Base-by-base conservation (phyloP, 164 flowering plant species). In the Umbellularia californica region DNA sequence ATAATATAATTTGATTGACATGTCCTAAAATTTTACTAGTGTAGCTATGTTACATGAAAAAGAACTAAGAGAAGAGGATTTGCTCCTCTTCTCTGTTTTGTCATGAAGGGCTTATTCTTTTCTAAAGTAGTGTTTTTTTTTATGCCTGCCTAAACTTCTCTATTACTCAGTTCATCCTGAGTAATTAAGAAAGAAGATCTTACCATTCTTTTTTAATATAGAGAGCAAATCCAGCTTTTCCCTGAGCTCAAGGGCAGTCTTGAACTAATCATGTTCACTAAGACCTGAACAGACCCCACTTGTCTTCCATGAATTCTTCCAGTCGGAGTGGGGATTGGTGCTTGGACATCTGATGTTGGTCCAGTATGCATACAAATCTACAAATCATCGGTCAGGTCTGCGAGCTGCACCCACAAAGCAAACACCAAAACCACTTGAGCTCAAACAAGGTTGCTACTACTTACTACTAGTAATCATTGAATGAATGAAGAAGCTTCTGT, bases 271-370 rank as follows among this genome's bases (percentile, higher is more conserved):
- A 60, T 68, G 67, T 55, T 74, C 65, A 11, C 65, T 68, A n/a
- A 74, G 71, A 17, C 65, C 71, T 12, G 65, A 15, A 27, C 72
- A 74, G 3, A 68, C 77, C 14, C 77, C 77, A 22, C 55, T 68
- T 1, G 51, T 68, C 23, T 52, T 68, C 77, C 77, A 75, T 4
- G 52, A 15, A 6, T 50, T 69, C 50, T 17, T 60, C 77, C 77
- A 75, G 35, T 23, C 6, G 9, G 51, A 11, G 19, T 14, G 25
- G 0, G 58, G 58, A 13, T 70, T 68, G 23, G 24, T 75, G 67
- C 72, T 69, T 23, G 77, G 77, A 28, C 77, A 75, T 50, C 47
- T 58, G 28, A 75, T 33, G 72, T 17, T 60, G 68, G 77, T 27
- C 77, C 77, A 75, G 67, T 75, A 75, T n/a, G 30, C 14, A 13